Evolutionary conservation across 345 rosid species (phyloP).

Genomic region (Dipteronia dyeriana): DNA sequence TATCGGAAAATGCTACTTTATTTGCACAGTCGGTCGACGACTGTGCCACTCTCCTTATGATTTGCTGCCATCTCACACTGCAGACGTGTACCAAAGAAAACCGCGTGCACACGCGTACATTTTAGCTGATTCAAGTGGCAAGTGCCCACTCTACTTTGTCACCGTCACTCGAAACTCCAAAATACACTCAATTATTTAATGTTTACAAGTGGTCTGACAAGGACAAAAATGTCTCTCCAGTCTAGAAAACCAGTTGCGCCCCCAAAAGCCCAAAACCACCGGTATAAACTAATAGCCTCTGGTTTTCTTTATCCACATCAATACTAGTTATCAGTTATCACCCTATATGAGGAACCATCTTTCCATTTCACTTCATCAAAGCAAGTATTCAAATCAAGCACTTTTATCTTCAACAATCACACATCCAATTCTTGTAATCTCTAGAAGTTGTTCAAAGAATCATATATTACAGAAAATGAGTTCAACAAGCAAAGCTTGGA

Average conservation of each 20-base stretch:
- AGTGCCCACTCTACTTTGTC: too few relatives aligned
- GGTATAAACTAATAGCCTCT: neutral
- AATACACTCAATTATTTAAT: too few relatives aligned
- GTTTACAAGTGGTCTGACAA: too few relatives aligned
- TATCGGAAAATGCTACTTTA: too few relatives aligned
- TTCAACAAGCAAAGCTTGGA: conserved; percentile 52
- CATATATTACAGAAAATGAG: conserved; percentile 33
- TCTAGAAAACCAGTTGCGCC: neutral
- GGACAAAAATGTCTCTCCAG: too few relatives aligned
- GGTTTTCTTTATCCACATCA: neutral
- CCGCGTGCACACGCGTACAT: too few relatives aligned
- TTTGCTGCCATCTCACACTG: too few relatives aligned
- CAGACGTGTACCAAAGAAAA: too few relatives aligned
- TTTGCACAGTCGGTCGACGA: too few relatives aligned
- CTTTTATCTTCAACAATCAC: neutral
- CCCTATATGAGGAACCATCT: neutral
- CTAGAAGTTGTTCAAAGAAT: neutral
- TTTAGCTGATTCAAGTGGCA: too few relatives aligned
- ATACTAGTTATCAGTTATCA: neutral
- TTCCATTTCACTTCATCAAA: neutral
- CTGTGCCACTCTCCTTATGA: too few relatives aligned
- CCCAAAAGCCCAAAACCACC: neutral
- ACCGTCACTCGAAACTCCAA: too few relatives aligned
- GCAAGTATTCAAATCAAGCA: neutral
- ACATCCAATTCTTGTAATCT: neutral